Evolutionary conservation across 345 rosid species (phyloP).

Genomic region (Cochlearia excelsa): DNA sequence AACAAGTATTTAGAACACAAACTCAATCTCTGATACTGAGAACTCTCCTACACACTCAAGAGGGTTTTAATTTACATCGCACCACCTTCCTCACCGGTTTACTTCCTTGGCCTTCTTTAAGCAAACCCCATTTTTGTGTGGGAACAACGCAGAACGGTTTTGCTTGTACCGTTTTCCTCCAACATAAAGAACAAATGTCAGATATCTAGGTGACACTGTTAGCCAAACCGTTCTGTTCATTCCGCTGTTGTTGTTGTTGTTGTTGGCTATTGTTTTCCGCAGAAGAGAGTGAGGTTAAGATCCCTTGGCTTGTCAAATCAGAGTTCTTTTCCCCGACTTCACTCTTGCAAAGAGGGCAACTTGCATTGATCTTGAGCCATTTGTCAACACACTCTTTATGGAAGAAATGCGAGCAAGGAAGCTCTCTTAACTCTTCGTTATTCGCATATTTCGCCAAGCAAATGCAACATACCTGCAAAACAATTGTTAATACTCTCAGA

Average conservation of each 20-base stretch:
- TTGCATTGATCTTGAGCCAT: conserved; percentile 92
- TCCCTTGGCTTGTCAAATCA: conserved; percentile 43
- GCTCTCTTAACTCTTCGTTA: conserved; percentile 91
- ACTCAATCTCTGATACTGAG: conserved; percentile 19
- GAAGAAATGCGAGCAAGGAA: conserved; percentile 81
- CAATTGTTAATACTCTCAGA: conserved; percentile 10
- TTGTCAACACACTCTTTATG: conserved; percentile 97
- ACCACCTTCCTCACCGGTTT: conserved; percentile 11
- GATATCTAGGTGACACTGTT: conserved; percentile 31
- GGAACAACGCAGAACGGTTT: not conserved
- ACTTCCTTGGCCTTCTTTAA: conserved; percentile 12
- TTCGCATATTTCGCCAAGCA: conserved; percentile 92
- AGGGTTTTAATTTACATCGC: conserved; percentile 17
- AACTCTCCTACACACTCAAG: conserved; percentile 23
- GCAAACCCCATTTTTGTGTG: conserved; percentile 11
- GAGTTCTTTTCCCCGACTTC: conserved; percentile 61
- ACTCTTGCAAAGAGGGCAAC: conserved; percentile 93
- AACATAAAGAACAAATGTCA: conserved; percentile 13
- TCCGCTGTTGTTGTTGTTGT: conserved; percentile 36
- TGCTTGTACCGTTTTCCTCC: not conserved
- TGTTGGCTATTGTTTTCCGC: conserved; percentile 33
- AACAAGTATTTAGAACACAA: conserved; percentile 28
- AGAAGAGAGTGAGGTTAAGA: conserved; percentile 40
- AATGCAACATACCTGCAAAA: conserved; percentile 81
- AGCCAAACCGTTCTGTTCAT: conserved; percentile 41